Conservation (phyloP, 305 asterid species). For the Solanum hybrid region DNA sequence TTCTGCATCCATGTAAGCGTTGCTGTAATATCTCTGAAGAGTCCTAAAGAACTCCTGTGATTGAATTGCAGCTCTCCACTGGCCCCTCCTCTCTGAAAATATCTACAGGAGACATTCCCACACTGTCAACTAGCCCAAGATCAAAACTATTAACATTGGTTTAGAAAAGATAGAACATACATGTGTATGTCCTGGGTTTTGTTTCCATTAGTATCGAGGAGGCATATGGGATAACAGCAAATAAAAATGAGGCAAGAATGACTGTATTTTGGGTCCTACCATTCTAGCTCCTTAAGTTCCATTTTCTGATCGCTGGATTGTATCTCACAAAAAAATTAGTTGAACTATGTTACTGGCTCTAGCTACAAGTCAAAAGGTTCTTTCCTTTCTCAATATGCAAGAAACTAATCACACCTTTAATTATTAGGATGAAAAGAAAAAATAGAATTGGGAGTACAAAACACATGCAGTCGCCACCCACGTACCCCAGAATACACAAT, state of each 20-base stretch:
- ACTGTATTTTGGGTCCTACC: not conserved
- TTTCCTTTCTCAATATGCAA: not conserved
- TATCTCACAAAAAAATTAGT: not conserved
- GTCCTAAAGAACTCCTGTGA: slow-evolving; percentile 97
- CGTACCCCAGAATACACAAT: not conserved
- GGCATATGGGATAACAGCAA: not conserved
- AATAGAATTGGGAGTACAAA: not conserved
- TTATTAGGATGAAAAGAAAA: not conserved
- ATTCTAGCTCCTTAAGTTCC: not conserved
- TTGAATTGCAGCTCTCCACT: slow-evolving; percentile 96
- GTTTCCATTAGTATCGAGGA: not conserved
- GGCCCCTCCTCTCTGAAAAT: slow-evolving; percentile 87
- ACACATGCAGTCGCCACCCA: not conserved
- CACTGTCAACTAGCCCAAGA: slow-evolving; percentile 9
- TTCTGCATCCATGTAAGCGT: slow-evolving; percentile 88
- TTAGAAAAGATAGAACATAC: not conserved
- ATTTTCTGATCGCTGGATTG: not conserved
- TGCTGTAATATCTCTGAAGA: slow-evolving; percentile 86
- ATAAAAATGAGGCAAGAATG: not conserved
- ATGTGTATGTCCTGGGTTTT: not conserved
- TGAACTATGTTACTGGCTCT: not conserved
- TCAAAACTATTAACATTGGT: not conserved
- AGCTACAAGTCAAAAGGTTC: not conserved
- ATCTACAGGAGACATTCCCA: slow-evolving; percentile 35
- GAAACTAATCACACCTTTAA: not conserved